Evolutionary conservation across 1,139 yeast species (phyloP).

Genomic region (Suhomyces kunorum): DNA sequence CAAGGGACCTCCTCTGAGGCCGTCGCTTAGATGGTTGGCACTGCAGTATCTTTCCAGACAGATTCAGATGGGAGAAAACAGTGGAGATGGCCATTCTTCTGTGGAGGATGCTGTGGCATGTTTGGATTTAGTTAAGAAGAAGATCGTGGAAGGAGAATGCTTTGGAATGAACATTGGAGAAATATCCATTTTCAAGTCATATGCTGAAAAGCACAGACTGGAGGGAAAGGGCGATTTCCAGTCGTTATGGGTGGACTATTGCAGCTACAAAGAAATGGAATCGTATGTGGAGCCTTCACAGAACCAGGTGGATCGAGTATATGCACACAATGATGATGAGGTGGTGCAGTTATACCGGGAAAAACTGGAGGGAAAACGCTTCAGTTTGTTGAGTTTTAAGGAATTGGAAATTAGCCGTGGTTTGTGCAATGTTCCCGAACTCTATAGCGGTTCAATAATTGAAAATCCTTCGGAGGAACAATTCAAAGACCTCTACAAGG

Average conservation of each 20-base stretch:
- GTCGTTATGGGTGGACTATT: conserved; percentile 45
- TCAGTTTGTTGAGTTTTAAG: conserved; percentile 56
- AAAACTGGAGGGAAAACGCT: conserved; percentile 38
- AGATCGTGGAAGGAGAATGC: conserved; percentile 62
- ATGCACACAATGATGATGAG: conserved; percentile 61
- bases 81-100: conserved; percentile 75
- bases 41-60: conserved; percentile 51
- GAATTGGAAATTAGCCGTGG: conserved; percentile 54
- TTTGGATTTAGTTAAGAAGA: conserved; percentile 70
- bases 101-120: conserved; percentile 84
- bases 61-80: conserved; percentile 61
- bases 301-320: conserved; percentile 25
- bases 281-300: conserved; percentile 27
- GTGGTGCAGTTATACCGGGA: conserved; percentile 44
- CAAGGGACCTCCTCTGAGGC: conserved; percentile 77
- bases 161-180: conserved; percentile 59
- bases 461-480: conserved; percentile 2
- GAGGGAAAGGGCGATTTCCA: conserved; percentile 15
- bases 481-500: conserved; percentile 6
- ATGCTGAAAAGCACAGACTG: conserved; percentile 15
- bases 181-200: conserved; percentile 30
- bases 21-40: conserved; percentile 72
- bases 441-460: conserved; percentile 6
- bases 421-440: conserved; percentile 21
- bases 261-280: conserved; percentile 17